phyloP scores from a whole-genome alignment of 805 yeast genomes.

The Metschnikowia kunwiensis region DNA sequence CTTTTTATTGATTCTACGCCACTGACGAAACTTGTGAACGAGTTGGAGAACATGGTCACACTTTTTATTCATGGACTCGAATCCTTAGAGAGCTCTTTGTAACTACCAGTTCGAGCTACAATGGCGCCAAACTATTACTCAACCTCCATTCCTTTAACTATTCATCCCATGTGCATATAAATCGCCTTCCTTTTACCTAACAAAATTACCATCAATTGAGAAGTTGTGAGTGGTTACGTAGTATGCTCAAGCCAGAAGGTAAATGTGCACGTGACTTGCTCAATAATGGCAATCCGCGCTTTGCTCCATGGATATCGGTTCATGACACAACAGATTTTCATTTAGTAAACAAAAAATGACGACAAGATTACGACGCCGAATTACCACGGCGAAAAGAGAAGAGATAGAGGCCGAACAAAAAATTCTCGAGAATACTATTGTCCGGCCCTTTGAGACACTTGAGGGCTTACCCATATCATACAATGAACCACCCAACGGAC shows the following conservation, averaged over 20 bases:
- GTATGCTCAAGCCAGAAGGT: too few species aligned
- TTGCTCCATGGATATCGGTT: too few species aligned
- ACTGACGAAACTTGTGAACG: slow-evolving; percentile 32
- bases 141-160: too few species aligned
- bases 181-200: too few species aligned
- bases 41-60: slow-evolving; percentile 37
- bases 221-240: too few species aligned
- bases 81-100: slow-evolving; percentile 28
- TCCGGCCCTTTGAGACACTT: slow-evolving; percentile 63
- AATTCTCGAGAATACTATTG: slow-evolving; percentile 33
- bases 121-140: too few species aligned
- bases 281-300: too few species aligned
- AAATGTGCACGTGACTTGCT: too few species aligned
- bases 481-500: slow-evolving; percentile 59
- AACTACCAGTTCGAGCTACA: neutral
- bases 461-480: slow-evolving; percentile 67
- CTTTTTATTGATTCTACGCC: slow-evolving; percentile 38
- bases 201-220: too few species aligned
- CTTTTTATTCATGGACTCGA: slow-evolving; percentile 40
- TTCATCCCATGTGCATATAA: too few species aligned
- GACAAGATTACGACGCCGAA: slow-evolving; percentile 44
- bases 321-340: neutral
- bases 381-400: slow-evolving; percentile 40
- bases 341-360: slow-evolving; percentile 26
- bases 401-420: slow-evolving; percentile 43